Conservation (phyloP, 2,329 filamentous ascomycete genomes). For the Canariomyces notabilis region DNA sequence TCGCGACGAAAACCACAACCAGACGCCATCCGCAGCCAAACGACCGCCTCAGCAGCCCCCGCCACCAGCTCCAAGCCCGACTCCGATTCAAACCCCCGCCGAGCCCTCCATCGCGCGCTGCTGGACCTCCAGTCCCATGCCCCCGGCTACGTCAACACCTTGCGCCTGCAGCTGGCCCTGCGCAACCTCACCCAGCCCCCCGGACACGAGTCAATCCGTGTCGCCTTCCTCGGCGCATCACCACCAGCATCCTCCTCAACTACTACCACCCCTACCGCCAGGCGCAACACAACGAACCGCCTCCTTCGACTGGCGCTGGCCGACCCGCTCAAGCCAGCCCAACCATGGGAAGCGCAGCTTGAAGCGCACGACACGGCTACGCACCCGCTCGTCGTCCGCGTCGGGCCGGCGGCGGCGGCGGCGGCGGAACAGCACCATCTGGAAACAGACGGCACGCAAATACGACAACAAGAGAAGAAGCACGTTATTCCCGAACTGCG, state of each 20-base stretch:
- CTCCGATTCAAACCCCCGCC: conserved; percentile 34
- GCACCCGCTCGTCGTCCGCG: conserved; percentile 60
- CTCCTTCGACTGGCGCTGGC: conserved; percentile 66
- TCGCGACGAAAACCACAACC: conserved; percentile 7
- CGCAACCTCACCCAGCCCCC: conserved; percentile 54
- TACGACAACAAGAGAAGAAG: conserved; percentile 21
- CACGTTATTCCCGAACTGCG: conserved; percentile 51
- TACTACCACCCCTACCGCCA: conserved; percentile 26
- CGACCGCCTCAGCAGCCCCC: conserved; percentile 19
- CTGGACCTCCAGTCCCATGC: conserved; percentile 56
- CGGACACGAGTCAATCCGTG: conserved; percentile 53
- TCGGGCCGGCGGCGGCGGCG: conserved; percentile 33
- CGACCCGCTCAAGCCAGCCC: conserved; percentile 60
- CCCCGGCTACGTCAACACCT: conserved; percentile 60
- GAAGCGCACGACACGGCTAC: conserved; percentile 41
- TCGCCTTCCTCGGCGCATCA: conserved; percentile 51
- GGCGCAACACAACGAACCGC: conserved; percentile 50
- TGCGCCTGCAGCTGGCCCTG: conserved; percentile 65
- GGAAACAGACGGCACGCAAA: conserved; percentile 1
- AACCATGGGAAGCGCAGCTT: conserved; percentile 63
- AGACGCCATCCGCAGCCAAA: conserved; percentile 26
- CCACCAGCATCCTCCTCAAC: conserved; percentile 10
- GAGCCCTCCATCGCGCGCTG: conserved; percentile 56
- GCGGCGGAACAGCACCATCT: conserved; percentile 6
- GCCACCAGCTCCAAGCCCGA: not conserved